A percentile compares a stretch with the other conserved stretches of the same genome.
Evolutionary conservation across 257 asterid species (phyloP).

Genomic region (Solanum gandarillasii): DNA sequence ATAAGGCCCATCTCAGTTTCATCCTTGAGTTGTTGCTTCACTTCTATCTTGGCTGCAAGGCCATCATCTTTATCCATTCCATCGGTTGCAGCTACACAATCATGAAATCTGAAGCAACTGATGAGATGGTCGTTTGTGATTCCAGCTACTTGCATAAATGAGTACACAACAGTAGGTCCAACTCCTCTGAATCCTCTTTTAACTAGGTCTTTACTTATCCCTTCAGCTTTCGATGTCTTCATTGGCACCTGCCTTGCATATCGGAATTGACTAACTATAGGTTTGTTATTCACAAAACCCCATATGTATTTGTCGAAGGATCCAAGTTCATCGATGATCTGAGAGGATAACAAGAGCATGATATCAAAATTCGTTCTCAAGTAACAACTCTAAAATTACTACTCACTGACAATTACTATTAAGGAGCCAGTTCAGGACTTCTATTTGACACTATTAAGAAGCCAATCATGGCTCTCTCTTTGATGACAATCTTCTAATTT

Average conservation of each 20-base stretch:
- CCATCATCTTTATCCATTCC: constrained; percentile 27
- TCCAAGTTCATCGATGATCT: constrained; percentile 73
- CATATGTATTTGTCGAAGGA: constrained; percentile 83
- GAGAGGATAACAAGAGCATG: constrained; percentile 8
- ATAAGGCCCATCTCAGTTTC: constrained; percentile 33
- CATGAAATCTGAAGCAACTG: constrained; percentile 71
- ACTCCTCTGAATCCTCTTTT: constrained; percentile 93
- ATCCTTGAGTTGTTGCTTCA: constrained; percentile 33
- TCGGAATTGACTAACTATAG: constrained; percentile 62
- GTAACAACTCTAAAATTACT: background rate
- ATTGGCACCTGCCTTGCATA: constrained; percentile 89
- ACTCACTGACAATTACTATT: background rate
- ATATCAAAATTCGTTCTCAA: background rate
- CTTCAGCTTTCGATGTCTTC: constrained; percentile 82
- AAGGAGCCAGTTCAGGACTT: background rate
- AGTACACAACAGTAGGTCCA: constrained; percentile 89
- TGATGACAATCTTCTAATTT: background rate
- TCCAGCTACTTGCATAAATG: constrained; percentile 93
- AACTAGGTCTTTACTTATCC: constrained; percentile 85
- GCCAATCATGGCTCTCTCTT: background rate
- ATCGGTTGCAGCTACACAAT: constrained; percentile 39
- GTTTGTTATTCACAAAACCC: constrained; percentile 77
- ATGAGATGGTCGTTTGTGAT: constrained; percentile 87
- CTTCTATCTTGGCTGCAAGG: constrained; percentile 18
- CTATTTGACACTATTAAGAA: background rate